phyloP scores from a whole-genome alignment of 1,284 basidiomycete species.

The Nidula niveotomentosa region DNA sequence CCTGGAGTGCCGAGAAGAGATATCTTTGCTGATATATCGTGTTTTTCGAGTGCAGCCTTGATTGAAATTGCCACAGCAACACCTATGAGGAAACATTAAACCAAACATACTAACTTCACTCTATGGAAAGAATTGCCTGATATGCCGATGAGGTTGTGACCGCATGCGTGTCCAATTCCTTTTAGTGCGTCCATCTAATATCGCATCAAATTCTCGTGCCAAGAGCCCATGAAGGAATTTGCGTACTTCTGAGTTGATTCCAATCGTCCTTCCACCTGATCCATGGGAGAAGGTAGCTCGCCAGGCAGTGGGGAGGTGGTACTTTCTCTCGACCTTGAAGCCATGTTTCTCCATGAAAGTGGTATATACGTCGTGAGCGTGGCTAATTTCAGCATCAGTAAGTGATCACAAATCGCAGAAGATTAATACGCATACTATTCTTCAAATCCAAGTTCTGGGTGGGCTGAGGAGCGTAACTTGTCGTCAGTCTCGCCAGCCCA shows the following conservation, averaged over 20 bases:
- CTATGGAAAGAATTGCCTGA: slow-evolving; percentile 8
- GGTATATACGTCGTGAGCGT: slow-evolving; percentile 54
- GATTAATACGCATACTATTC: slow-evolving; percentile 42
- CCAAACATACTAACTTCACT: too few species aligned
- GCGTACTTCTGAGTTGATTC: slow-evolving; percentile 67
- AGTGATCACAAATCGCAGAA: neutral
- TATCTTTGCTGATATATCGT: slow-evolving; percentile 63
- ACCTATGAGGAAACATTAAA: slow-evolving; percentile 27
- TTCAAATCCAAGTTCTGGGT: slow-evolving; percentile 59
- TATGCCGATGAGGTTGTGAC: slow-evolving; percentile 80
- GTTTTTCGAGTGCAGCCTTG: slow-evolving; percentile 55
- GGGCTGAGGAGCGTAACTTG: slow-evolving; percentile 31
- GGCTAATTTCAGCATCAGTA: neutral
- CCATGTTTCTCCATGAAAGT: slow-evolving; percentile 57
- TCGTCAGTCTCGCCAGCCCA: too few species aligned
- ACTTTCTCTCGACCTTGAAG: slow-evolving; percentile 56
- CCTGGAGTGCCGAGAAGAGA: slow-evolving; percentile 76
- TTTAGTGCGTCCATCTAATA: slow-evolving; percentile 57
- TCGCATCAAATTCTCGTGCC: neutral
- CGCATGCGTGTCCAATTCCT: slow-evolving; percentile 73
- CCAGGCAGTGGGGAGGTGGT: slow-evolving; percentile 71
- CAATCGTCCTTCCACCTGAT: slow-evolving; percentile 57
- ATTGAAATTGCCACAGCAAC: slow-evolving; percentile 67
- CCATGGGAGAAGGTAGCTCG: slow-evolving; percentile 59
- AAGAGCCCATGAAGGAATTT: neutral